These are phyloP conservation scores for Pichia sp. DNA, from an alignment of 1,139 yeast genomes.

Conservation along the genomic window DNA sequence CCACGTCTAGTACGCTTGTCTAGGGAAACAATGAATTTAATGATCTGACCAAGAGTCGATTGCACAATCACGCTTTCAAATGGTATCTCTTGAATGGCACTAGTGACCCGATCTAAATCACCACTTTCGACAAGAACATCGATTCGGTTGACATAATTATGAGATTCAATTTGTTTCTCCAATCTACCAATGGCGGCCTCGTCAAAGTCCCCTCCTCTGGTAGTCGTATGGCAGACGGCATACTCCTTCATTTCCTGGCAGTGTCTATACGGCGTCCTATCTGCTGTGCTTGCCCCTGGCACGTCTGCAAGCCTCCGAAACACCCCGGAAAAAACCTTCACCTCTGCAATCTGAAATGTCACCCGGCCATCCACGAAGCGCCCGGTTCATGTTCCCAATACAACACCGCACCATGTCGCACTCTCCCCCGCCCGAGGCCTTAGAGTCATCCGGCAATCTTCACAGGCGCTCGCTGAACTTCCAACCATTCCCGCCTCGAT, in stretches of 20 bases:
- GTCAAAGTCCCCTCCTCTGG: constrained; percentile 17
- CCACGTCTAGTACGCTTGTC: background rate
- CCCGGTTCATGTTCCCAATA: background rate
- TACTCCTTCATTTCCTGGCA: constrained; percentile 1
- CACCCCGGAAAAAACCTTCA: background rate
- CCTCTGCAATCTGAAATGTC: no score
- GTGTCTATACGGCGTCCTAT: background rate
- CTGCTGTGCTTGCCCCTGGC: no score
- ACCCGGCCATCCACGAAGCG: background rate
- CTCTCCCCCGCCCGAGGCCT: no score
- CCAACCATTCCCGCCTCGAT: no score
- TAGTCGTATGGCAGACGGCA: constrained; percentile 1
- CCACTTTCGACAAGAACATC: constrained; percentile 17
- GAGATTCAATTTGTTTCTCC: constrained; percentile 13
- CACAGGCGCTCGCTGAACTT: no score
- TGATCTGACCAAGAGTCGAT: background rate
- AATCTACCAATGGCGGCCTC: background rate
- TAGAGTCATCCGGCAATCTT: background rate
- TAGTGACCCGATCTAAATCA: constrained; percentile 1
- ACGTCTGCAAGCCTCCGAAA: no score
- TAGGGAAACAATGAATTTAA: constrained; percentile 5
- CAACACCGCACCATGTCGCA: constrained; percentile 2
- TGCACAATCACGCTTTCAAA: background rate
- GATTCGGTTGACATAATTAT: constrained; percentile 28
- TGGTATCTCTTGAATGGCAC: background rate